A percentile compares a stretch with the other conserved stretches of the same genome.
Conservation (phyloP, 257 asterid genomes). For the Coffea eugenioides region DNA sequence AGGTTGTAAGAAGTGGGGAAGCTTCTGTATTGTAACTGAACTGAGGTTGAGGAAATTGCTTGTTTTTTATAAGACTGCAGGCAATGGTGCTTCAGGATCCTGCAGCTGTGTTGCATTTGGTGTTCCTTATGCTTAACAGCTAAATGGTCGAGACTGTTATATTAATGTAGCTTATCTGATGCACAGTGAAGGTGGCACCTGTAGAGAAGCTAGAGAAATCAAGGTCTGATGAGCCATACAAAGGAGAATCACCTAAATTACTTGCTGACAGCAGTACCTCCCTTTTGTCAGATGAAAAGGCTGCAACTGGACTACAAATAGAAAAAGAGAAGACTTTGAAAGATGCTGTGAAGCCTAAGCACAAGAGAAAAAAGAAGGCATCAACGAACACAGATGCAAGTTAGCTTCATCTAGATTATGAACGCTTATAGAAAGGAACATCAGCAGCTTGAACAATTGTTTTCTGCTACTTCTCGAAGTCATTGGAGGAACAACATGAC, state of each 20-base stretch:
- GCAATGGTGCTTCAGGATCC: background rate
- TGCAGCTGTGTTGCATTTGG: background rate
- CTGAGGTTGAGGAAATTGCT: background rate
- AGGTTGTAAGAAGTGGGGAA: background rate
- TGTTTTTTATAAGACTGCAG: background rate
- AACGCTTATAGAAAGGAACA: background rate
- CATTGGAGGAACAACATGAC: background rate
- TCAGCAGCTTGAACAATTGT: background rate
- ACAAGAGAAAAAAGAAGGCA: constrained; percentile 62
- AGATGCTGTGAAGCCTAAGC: constrained; percentile 90
- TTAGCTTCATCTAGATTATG: constrained; percentile 20
- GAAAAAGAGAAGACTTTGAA: constrained; percentile 49
- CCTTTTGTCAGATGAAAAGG: constrained; percentile 31
- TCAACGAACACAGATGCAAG: constrained; percentile 32
- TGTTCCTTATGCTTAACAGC: background rate
- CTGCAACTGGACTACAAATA: constrained; percentile 27
- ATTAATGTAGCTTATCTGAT: background rate
- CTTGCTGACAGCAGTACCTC: constrained; percentile 26
- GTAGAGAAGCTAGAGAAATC: constrained; percentile 32
- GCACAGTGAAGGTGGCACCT: constrained; percentile 15
- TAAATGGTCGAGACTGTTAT: constrained; percentile 6
- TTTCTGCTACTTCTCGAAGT: background rate
- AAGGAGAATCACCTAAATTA: constrained; percentile 23
- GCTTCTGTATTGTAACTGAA: background rate
- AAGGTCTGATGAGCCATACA: constrained; percentile 24